These are phyloP conservation scores for Eimeria necatrix DNA, from an alignment of 169 alveolate species.

Conservation along the genomic window DNA sequence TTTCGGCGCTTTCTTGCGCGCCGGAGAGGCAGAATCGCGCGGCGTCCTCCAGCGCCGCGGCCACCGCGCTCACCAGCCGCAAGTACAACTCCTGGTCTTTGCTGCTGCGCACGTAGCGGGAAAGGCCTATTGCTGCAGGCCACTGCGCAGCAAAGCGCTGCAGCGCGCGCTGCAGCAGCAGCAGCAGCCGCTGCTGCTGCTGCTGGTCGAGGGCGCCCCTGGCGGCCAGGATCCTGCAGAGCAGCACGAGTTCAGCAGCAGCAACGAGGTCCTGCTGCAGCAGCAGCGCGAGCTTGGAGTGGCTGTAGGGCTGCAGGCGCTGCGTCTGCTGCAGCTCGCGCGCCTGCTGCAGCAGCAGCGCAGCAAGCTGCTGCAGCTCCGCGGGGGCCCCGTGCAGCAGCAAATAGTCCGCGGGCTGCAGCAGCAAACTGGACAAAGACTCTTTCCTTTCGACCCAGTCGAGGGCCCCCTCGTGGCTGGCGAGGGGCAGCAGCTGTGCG, in stretches of 20 bases:
- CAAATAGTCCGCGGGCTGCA: neutral
- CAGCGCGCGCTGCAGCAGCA: neutral
- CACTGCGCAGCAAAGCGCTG: neutral
- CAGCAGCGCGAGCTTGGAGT: neutral
- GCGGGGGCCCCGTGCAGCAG: neutral
- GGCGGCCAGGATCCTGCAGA: neutral
- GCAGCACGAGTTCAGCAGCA: slow-evolving; percentile 3
- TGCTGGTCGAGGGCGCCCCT: neutral
- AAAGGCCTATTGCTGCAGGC: neutral
- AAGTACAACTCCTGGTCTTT: neutral
- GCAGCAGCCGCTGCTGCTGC: neutral
- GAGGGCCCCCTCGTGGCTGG: neutral
- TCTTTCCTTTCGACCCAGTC: neutral
- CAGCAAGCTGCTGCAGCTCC: neutral
- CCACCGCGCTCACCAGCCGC: neutral
- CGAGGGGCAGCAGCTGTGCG: too few relatives aligned
- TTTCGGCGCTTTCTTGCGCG: neutral
- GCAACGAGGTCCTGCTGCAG: slow-evolving; percentile 23
- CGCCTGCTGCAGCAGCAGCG: neutral
- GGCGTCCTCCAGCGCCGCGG: neutral
- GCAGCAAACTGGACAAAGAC: neutral
- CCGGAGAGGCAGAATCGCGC: neutral
- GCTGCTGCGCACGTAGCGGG: neutral
- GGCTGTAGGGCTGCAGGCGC: slow-evolving; percentile 19
- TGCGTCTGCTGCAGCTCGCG: neutral